Evolutionary conservation across 1,284 basidiomycete genomes (phyloP).

Genomic region (Sparassis latifolia): DNA sequence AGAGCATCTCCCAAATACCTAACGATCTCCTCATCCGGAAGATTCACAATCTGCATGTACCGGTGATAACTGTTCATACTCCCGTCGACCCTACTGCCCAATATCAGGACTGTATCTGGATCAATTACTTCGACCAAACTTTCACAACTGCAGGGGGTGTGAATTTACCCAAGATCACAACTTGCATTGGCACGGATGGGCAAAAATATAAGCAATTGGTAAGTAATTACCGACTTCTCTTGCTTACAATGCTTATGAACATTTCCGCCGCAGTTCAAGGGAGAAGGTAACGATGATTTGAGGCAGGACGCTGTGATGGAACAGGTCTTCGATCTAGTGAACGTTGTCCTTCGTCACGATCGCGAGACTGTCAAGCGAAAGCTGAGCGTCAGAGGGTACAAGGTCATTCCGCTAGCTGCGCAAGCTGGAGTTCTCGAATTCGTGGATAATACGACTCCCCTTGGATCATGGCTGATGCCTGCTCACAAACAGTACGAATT

Average conservation of each 20-base stretch:
- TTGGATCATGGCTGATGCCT: slow-evolving; percentile 54
- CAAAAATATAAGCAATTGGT: slow-evolving; percentile 78
- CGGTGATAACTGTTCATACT: slow-evolving; percentile 72
- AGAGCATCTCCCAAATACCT: slow-evolving; percentile 32
- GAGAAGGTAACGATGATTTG: slow-evolving; percentile 82
- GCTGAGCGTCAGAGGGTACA: slow-evolving; percentile 80
- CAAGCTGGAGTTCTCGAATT: slow-evolving; percentile 91
- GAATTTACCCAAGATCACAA: slow-evolving; percentile 79
- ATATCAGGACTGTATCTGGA: slow-evolving; percentile 66
- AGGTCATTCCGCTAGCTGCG: slow-evolving; percentile 79
- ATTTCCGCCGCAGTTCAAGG: slow-evolving; percentile 71
- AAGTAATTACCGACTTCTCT: slow-evolving; percentile 20
- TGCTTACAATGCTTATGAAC: background rate
- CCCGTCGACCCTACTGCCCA: slow-evolving; percentile 66
- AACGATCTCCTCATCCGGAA: slow-evolving; percentile 36
- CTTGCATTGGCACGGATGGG: slow-evolving; percentile 69
- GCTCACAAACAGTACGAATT: slow-evolving; percentile 53
- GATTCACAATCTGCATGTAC: slow-evolving; percentile 59
- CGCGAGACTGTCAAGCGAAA: slow-evolving; percentile 70
- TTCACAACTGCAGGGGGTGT: slow-evolving; percentile 77
- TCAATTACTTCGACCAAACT: slow-evolving; percentile 51
- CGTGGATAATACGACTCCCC: slow-evolving; percentile 72
- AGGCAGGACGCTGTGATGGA: slow-evolving; percentile 99
- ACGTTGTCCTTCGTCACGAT: slow-evolving; percentile 71
- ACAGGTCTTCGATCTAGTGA: slow-evolving; percentile 92